Base-by-base conservation (phyloP, 768 basidiomycete species). In the Floccularia luteovirens region DNA sequence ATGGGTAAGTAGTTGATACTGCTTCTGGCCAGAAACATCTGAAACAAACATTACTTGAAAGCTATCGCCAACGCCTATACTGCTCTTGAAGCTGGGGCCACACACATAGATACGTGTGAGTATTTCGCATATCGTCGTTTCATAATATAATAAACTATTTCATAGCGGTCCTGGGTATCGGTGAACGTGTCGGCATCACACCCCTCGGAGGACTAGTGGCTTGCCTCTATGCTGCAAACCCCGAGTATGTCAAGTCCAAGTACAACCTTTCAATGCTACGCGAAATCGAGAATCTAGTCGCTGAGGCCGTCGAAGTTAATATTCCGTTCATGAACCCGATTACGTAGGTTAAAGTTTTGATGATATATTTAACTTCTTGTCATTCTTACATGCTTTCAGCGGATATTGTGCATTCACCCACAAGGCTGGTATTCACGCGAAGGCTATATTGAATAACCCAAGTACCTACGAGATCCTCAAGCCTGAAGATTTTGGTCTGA, bases 341-440 rank as follows among this genome's bases (percentile, higher is more conserved):
- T 56, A 90, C 88, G 82, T 88, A 64, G 35, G 73, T 65, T 31
- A 17, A n/a, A n/a, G n/a, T 41, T 33, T 30, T 28, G 5, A 7
- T 31, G 24, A 33, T 13, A 38, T 30, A 34, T 23, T 30, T 30
- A 28, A 42, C 14, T 34, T 36, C 32, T 37, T 27, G 30, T 12
- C 32, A 19, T 36, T n/a, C 38, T 13, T 8, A 14, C 7, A 31
- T 19, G 12, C 36, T 17, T 46, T 3, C 48, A 97, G 93, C 41
- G 96, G 96, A 12, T 99, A 97, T 66, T 98, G 96, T 58, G 96
- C 96, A 3, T 99, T 99, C 72, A 99, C 96, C 20, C 96, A 98
- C 82, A 98, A 99, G 82, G 96, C 96, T 16, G 96, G 96, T 59
- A 99, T 99, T 48, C 96, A 99, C 64, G 96, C 96, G 67, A 99